Evolutionary conservation across 116 monocot genomes (phyloP), one percentile per base, ranked within the genome.

Genomic region (Iris pallida): DNA sequence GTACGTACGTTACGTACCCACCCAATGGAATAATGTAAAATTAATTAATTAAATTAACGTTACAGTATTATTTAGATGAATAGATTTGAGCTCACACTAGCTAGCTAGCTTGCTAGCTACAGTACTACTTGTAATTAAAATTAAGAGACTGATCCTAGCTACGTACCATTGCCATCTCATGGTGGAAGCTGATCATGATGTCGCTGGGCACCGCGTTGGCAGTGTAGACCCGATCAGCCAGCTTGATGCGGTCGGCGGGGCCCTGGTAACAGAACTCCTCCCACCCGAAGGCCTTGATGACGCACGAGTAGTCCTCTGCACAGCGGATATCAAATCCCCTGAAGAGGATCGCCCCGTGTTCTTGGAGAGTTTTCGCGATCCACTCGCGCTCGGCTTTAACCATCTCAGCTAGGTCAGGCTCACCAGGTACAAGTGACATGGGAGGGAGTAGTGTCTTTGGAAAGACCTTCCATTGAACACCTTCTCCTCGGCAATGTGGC

Each of bases 321-420:
- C 73, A 51, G 1, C 57, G 15, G n/a, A 82, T 63, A 9, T 20
- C 16, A 63, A 82, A 82, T 0, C 81, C 76, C 1, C 81, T 53
- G 43, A 82, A 59, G 48, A 82, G 63, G n/a, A 82, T 49, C 3
- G 81, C 81, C 4, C 81, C 73, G 40, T 82, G 68, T 45, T 45
- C 13, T 4, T 63, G 9, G 46, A 82, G 53, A 0, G 18, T 8
- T 42, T 76, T 52, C 46, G 4, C 15, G 7, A 82, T 55, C 49
- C 5, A 4, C 59, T 8, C 57, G 2, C 45, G 54, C 44, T 70
- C 71, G 10, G 4, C 47, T 20, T 41, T 58, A 45, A 82, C 63
- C 57, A 69, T 8, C 66, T 51, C 68, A 41, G 16, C 57, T 5
- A 64, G 41, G 1, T 47, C 7, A 11, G 15, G 2, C n/a, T n/a